Evolutionary conservation across 352 stramenopile genomes (phyloP).

Genomic region (Globisporangium cederbergense): DNA sequence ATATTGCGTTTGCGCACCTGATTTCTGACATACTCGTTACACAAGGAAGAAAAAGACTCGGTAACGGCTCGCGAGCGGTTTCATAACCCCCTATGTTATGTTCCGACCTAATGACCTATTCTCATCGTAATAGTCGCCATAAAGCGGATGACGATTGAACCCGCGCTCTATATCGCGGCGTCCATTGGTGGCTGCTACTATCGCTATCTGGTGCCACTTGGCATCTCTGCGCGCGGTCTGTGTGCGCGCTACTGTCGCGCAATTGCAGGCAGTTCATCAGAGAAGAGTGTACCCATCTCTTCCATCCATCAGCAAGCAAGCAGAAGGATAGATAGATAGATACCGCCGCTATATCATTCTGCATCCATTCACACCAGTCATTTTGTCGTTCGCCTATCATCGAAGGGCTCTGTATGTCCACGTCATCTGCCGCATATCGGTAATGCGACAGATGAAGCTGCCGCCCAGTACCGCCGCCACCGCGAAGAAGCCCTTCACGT

Average conservation of each 20-base stretch:
- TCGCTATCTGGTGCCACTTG: not conserved
- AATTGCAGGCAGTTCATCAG: not conserved
- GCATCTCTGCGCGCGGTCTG: not conserved
- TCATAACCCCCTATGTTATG: not conserved
- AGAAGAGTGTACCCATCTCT: slow-evolving; percentile 4
- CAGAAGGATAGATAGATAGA: too few species aligned
- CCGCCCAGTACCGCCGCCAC: slow-evolving; percentile 11
- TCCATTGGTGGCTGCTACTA: too few species aligned
- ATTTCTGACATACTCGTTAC: not conserved
- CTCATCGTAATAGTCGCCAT: slow-evolving; percentile 10
- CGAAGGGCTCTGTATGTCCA: not conserved
- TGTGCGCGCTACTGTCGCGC: not conserved
- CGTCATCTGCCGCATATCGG: not conserved
- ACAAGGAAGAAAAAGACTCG: not conserved
- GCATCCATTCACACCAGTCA: not conserved
- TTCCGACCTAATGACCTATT: not conserved
- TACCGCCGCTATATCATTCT: not conserved
- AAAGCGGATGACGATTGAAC: slow-evolving; percentile 3
- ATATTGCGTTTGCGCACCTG: not conserved
- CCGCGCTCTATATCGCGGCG: not conserved
- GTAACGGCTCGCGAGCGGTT: not conserved
- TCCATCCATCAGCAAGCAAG: not conserved
- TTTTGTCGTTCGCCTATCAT: not conserved
- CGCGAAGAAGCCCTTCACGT: slow-evolving; percentile 16
- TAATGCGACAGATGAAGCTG: slow-evolving; percentile 9